These are phyloP conservation scores for Aspergillus fischeri DNA, from an alignment of 2,329 filamentous ascomycete species.

Conservation along the genomic window DNA sequence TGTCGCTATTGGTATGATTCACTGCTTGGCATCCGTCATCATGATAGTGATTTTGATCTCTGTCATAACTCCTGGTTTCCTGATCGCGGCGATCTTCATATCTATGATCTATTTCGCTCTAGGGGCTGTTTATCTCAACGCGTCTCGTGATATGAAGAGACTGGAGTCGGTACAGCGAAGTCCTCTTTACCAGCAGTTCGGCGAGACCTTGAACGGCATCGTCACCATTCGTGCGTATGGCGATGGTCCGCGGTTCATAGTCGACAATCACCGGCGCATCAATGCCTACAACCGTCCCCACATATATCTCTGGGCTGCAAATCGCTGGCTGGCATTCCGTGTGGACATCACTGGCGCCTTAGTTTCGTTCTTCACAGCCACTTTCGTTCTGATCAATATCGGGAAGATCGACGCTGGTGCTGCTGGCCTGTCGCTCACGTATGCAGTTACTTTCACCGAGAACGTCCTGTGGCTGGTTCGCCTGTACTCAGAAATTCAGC, in stretches of 20 bases:
- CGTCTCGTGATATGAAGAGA: constrained; percentile 92
- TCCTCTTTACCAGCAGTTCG: constrained; percentile 95
- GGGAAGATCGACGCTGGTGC: constrained; percentile 83
- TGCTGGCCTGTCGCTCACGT: constrained; percentile 89
- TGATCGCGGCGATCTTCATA: constrained; percentile 84
- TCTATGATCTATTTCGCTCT: constrained; percentile 76
- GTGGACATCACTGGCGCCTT: constrained; percentile 87
- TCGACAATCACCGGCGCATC: constrained; percentile 82
- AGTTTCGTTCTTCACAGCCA: constrained; percentile 88
- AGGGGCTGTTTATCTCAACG: constrained; percentile 81
- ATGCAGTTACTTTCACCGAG: constrained; percentile 94
- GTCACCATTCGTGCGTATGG: constrained; percentile 96
- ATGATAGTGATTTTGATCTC: constrained; percentile 88
- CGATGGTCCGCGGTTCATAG: constrained; percentile 86
- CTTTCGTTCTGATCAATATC: constrained; percentile 81
- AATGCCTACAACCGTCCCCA: constrained; percentile 91
- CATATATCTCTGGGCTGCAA: constrained; percentile 93
- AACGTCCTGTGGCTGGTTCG: constrained; percentile 96
- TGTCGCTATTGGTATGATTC: constrained; percentile 72
- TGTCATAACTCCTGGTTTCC: constrained; percentile 81
- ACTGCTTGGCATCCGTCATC: constrained; percentile 64
- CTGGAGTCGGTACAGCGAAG: constrained; percentile 92
- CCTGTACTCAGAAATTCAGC: constrained; percentile 90
- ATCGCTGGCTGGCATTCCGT: constrained; percentile 92
- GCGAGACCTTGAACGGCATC: constrained; percentile 89